Conservation (phyloP, 2,329 filamentous ascomycete species). For the Chaetomium strumarium region DNA sequence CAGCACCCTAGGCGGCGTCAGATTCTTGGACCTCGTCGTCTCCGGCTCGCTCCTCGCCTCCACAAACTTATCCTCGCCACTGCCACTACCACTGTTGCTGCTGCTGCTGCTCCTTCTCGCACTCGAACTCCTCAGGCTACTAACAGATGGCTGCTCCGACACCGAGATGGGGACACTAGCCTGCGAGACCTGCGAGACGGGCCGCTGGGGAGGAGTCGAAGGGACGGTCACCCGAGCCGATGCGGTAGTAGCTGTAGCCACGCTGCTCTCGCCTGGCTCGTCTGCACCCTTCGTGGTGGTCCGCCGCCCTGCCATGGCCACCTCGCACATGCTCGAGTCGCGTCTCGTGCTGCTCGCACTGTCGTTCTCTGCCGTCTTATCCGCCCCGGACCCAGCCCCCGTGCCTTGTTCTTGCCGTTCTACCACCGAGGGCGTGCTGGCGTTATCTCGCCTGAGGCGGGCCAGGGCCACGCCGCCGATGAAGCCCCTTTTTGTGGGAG, state of each 20-base stretch:
- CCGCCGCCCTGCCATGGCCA: slow-evolving; percentile 28
- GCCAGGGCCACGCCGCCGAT: slow-evolving; percentile 38
- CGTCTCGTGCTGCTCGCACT: background rate
- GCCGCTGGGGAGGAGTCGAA: background rate
- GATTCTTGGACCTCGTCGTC: background rate
- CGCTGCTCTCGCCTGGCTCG: slow-evolving; percentile 16
- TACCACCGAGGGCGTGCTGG: slow-evolving; percentile 4
- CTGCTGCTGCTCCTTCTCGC: slow-evolving; percentile 9
- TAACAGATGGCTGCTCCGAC: slow-evolving; percentile 11
- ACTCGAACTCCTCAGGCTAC: slow-evolving; percentile 18
- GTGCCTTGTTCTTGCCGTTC: slow-evolving; percentile 12
- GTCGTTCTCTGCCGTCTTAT: background rate
- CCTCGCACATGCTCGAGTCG: slow-evolving; percentile 29
- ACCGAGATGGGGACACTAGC: slow-evolving; percentile 6
- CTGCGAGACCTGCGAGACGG: slow-evolving; percentile 4
- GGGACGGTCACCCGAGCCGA: background rate
- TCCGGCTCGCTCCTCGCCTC: slow-evolving; percentile 27
- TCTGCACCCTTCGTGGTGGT: background rate
- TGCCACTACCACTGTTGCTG: background rate
- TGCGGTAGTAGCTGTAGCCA: background rate
- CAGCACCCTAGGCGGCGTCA: slow-evolving; percentile 22
- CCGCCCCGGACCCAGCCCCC: no score
- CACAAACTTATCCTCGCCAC: slow-evolving; percentile 16
- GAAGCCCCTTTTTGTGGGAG: slow-evolving; percentile 27
- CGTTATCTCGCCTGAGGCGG: slow-evolving; percentile 9